phyloP scores from a whole-genome alignment of 2,329 filamentous ascomycete species.

The Talaromyces sp. region DNA sequence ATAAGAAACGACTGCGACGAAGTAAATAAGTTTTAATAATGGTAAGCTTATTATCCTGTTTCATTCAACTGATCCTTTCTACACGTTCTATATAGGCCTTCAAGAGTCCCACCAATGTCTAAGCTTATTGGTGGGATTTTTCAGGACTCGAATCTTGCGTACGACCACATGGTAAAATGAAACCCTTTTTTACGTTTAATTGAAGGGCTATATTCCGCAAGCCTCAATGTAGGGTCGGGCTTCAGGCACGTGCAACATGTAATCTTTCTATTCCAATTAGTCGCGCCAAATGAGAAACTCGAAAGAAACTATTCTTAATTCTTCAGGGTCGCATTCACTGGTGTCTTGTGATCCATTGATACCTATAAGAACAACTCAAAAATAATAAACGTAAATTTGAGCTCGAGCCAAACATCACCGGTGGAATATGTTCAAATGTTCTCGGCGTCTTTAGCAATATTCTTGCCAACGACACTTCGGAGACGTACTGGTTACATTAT shows the following conservation, averaged over 20 bases:
- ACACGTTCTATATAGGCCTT: background rate
- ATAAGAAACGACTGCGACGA: background rate
- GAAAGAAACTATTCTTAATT: no score
- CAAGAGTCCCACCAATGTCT: background rate
- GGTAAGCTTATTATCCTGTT: background rate
- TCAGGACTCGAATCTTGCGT: background rate
- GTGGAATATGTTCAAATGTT: background rate
- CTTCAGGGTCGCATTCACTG: background rate
- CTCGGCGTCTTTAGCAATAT: background rate
- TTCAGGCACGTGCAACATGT: background rate
- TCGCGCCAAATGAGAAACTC: no score
- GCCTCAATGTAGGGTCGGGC: background rate
- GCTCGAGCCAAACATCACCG: background rate
- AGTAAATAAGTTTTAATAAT: background rate
- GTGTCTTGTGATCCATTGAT: no score
- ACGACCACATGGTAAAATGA: background rate
- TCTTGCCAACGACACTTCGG: no score
- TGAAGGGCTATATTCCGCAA: background rate
- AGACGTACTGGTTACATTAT: no score
- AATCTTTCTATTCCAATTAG: no score
- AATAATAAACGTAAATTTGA: background rate
- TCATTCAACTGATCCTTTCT: background rate
- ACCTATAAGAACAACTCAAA: background rate
- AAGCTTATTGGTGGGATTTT: background rate
- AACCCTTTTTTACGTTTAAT: background rate